Base-by-base conservation (phyloP, 352 stramenopile genomes). In the Globisporangium barbulae region DNA sequence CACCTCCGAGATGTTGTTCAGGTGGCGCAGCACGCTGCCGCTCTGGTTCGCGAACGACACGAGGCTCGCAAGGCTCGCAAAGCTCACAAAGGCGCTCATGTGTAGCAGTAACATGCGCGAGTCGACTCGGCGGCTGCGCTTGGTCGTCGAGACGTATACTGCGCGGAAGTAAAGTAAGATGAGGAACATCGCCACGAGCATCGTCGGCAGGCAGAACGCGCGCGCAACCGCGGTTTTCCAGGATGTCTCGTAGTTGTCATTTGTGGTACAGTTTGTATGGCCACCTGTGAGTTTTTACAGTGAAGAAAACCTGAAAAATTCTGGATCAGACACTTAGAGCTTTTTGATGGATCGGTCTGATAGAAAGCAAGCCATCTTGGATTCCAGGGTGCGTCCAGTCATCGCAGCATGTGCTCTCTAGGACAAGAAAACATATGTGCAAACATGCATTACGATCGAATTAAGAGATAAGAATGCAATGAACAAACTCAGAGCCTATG, bases 1-100 rank as follows among this genome's bases (percentile, higher is more conserved):
- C 15, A 45, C 61, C 53, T 73, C 53, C 1, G 67, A 73, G 9
- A 73, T 60, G 49, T 71, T 54, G 41, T 45, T 73, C 41, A 70
- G 37, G n/a, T 28, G 19, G 21, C 53, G 44, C 45, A 65, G 61
- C 21, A 58, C 55, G n/a, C 30, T 35, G 8, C 48, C 47, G 19
- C 25, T n/a, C 60, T 58, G 25, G 41, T 53, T 64, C 47, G 65
- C 53, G 48, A 71, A 68, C 4, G 39, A 48, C 37, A 71, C 55
- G 42, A 68, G 61, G 17, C 39, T 59, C 35, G 56, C 25, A 22
- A 68, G 61, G 17, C 39, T 59, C 35, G 56, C 25, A 22, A 71
- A 71, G 9, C 59, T 68, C 10, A 62, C 3, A 37, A 58, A 64
- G 1, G 55, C 28, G 19, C 59, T 52, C 2, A 47, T 15, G n/a